Conservation (phyloP, 352 stramenopile species). For the Pythium graminicola region DNA sequence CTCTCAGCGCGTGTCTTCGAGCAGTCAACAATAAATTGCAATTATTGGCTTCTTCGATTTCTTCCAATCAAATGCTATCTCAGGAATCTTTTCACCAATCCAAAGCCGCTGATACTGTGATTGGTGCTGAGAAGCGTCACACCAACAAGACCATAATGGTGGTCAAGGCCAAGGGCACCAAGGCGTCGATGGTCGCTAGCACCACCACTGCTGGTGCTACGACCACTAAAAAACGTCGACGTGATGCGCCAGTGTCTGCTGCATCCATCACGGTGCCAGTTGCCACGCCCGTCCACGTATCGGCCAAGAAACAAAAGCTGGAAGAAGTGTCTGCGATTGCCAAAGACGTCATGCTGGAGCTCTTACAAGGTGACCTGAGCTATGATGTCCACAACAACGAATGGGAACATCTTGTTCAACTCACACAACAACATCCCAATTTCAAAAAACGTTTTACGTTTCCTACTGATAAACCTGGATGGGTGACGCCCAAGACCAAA, state of each 20-base stretch:
- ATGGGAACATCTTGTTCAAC: constrained; percentile 61
- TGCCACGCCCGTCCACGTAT: constrained; percentile 1
- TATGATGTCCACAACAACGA: constrained; percentile 51
- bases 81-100: constrained; percentile 15
- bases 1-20: neutral
- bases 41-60: constrained; percentile 6
- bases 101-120: neutral
- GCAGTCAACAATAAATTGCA: constrained; percentile 10
- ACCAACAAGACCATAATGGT: constrained; percentile 8
- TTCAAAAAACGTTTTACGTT: constrained; percentile 63
- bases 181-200: neutral
- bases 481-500: constrained; percentile 57
- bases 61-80: constrained; percentile 13
- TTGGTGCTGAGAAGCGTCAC: constrained; percentile 12
- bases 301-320: constrained; percentile 60
- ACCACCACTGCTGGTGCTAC: neutral
- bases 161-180: constrained; percentile 6
- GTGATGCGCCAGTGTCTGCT: constrained; percentile 12
- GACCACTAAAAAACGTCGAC: constrained; percentile 32
- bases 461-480: constrained; percentile 30
- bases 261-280: constrained; percentile 1
- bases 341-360: constrained; percentile 64
- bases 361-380: constrained; percentile 46
- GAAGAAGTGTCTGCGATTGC: constrained; percentile 50
- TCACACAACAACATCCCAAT: constrained; percentile 50